Evolutionary conservation across 1,284 basidiomycete species (phyloP), one percentile per base, ranked within the genome.

Genomic region (Hymenochaete sp.): DNA sequence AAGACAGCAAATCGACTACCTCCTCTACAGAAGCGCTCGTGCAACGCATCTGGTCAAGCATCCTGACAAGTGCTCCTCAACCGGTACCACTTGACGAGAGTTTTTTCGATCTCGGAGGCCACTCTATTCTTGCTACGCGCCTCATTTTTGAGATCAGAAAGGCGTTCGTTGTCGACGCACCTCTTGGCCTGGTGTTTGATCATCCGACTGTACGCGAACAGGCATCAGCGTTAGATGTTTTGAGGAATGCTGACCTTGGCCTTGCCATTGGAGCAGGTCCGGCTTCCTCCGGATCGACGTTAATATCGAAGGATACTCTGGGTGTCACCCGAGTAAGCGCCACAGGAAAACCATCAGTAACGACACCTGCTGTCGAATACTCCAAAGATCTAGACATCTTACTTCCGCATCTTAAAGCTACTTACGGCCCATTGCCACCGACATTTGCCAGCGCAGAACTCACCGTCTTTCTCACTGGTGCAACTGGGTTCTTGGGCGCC

Each of bases 51-150:
- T 99, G 95, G 93, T 62, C 79, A 3, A 71, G 63, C 43, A 77
- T 98, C 32, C 75, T 99, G 8, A 91, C 93, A 4, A 86, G 82
- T 45, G 73, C 88, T 2, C 82, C 91, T 0, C 67, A 75, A 7
- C 76, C 81, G 1, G 81, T 98, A 38, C 86, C 90, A 9, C 64
- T 88, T 8, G 87, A 98, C 61, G 96, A 98, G 59, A 91, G 79
- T 63, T 99, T 99, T 77, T 98, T 98, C 66, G 96, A 99, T 64
- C 75, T 98, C 24, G 96, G 96, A 29, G 96, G 96, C 2, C 96
- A 99, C 67, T 98, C 96, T 10, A 98, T 99, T 58, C 77, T 98
- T 19, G 96, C 95, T 0, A 99, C 95, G 3, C 82, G 95, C 24
- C 78, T 98, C 51, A 91, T 98, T 55, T 98, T 99, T 60, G 92